Evolutionary conservation across 371 early-diverging fungal species (phyloP).

Genomic region (Entomophthora muscae): DNA sequence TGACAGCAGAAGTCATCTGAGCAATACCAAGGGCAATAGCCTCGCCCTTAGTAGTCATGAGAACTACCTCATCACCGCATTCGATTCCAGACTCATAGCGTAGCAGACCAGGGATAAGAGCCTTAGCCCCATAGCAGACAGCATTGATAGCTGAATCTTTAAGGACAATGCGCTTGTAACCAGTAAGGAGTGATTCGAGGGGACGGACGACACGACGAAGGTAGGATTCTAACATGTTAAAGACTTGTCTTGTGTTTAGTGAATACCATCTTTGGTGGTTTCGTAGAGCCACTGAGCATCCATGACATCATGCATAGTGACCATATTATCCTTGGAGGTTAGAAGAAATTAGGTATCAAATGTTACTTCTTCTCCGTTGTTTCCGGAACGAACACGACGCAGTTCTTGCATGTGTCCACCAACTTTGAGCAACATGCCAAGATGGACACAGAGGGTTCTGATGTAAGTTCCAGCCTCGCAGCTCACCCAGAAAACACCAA

Average conservation of each 20-base stretch:
- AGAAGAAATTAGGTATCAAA: background rate
- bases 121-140: constrained; percentile 98
- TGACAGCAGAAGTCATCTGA: constrained; percentile 91
- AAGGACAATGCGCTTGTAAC: constrained; percentile 96
- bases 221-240: constrained; percentile 34
- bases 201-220: constrained; percentile 94
- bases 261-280: constrained; percentile 79
- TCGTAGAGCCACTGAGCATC: constrained; percentile 98
- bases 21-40: constrained; percentile 97
- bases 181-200: constrained; percentile 86
- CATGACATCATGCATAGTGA: constrained; percentile 98
- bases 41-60: constrained; percentile 99
- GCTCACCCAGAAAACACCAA: constrained; percentile 94
- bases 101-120: constrained; percentile 96
- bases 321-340: constrained; percentile 57
- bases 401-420: constrained; percentile 99
- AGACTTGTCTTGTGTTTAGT: constrained; percentile 3
- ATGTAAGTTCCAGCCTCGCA: constrained; percentile 99
- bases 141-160: constrained; percentile 99
- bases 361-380: constrained; percentile 65
- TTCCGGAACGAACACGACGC: constrained; percentile 95
- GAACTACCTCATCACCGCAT: constrained; percentile 84
- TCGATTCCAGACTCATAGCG: constrained; percentile 96
- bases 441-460: constrained; percentile 97
- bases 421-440: constrained; percentile 91